A percentile compares a stretch with the other conserved stretches of the same genome.
These are phyloP conservation scores for Amauroascus verrucosus DNA, from an alignment of 2,329 filamentous ascomycete genomes.

Conservation along the genomic window DNA sequence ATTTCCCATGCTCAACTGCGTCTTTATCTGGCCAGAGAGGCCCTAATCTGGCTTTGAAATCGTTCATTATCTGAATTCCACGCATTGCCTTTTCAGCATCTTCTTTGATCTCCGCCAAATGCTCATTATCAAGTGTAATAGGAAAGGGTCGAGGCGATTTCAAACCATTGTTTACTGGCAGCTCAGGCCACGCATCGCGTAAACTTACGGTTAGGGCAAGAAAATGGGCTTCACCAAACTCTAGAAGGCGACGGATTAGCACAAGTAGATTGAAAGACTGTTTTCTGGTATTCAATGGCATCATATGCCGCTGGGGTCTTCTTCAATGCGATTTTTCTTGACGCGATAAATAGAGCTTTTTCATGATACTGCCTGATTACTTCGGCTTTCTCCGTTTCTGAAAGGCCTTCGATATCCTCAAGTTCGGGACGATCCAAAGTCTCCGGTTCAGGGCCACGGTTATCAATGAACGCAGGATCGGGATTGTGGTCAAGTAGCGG, in stretches of 20 bases:
- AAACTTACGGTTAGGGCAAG: background rate
- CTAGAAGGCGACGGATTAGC: constrained; percentile 9
- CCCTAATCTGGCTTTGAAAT: constrained; percentile 8
- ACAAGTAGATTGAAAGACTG: constrained; percentile 8
- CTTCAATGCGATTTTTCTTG: constrained; percentile 7
- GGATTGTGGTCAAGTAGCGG: constrained; percentile 23
- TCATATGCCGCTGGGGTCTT: constrained; percentile 2
- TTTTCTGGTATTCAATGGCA: constrained; percentile 11
- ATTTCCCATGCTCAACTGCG: constrained; percentile 10
- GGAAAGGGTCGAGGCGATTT: constrained; percentile 1
- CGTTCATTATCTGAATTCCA: constrained; percentile 11
- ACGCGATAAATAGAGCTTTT: constrained; percentile 12
- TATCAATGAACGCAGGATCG: constrained; percentile 23
- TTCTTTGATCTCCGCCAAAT: constrained; percentile 4
- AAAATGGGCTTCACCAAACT: constrained; percentile 14
- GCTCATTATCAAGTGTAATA: background rate
- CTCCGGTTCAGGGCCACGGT: constrained; percentile 22
- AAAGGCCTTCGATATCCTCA: background rate
- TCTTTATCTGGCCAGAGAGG: constrained; percentile 15
- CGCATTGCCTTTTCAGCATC: constrained; percentile 4
- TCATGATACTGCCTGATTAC: constrained; percentile 5
- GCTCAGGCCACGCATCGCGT: constrained; percentile 5
- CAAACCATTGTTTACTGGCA: constrained; percentile 1
- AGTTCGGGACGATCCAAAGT: constrained; percentile 15
- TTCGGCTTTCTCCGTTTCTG: constrained; percentile 1